Conservation (phyloP, 2,329 filamentous ascomycete genomes). For the Monilinia polystroma region DNA sequence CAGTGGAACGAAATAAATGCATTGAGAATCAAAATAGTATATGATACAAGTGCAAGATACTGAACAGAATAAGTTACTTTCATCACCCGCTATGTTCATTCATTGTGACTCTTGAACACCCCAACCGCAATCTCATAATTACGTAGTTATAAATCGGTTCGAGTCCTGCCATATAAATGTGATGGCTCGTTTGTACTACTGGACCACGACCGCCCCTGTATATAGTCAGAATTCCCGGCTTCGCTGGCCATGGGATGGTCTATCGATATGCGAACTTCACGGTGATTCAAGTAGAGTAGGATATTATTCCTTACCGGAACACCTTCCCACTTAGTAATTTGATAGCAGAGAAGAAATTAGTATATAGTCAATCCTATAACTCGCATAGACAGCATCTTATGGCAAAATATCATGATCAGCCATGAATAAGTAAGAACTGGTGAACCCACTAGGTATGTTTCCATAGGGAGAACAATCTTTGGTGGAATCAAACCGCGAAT, state of each 20-base stretch:
- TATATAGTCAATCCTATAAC: no score
- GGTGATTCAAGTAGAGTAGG: background rate
- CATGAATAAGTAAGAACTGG: background rate
- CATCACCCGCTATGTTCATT: background rate
- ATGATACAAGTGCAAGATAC: background rate
- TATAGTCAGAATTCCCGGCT: no score
- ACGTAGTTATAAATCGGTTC: background rate
- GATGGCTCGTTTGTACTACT: background rate
- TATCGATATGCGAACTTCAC: background rate
- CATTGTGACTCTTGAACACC: background rate
- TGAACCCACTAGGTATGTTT: background rate
- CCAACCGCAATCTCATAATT: background rate
- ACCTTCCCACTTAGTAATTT: no score
- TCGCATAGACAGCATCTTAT: background rate
- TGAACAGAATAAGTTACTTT: background rate
- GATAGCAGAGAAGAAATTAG: background rate
- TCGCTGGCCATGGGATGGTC: no score
- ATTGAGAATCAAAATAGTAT: background rate
- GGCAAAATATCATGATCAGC: background rate
- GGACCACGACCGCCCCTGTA: background rate
- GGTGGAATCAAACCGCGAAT: no score
- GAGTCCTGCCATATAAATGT: background rate
- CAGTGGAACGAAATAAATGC: background rate
- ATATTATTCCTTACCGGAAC: no score
- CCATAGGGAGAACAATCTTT: no score